Evolutionary conservation across 306 rosid genomes (phyloP), one percentile per base, ranked within the genome.

Genomic region (Erythrophleum fordii): DNA sequence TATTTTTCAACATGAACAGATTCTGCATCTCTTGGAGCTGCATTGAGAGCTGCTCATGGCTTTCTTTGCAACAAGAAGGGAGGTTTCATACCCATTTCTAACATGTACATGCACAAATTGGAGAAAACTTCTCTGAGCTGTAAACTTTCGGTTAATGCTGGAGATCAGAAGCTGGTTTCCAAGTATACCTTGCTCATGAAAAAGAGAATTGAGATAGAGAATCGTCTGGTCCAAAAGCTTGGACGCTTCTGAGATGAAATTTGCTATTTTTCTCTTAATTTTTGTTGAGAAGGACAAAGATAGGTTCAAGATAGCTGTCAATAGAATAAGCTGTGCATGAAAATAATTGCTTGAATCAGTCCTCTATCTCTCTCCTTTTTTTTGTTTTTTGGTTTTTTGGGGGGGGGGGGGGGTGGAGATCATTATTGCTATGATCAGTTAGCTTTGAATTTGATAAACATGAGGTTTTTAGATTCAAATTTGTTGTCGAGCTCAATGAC

Each of bases 1-100:
- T 46, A 31, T 11, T 80, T 39, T 77, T 83, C 17, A 53, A 81
- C 44, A 18, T 55, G 35, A 28, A 77, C 89, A 95, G 99, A 95
- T 93, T 95, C 99, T 5, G 98, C 99, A 59, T 95, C 98, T 3
- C 89, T 95, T 12, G 99, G 99, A 86, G 99, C 97, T 69, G 98
- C 99, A 5, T 48, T 93, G 87, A 91, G 99, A 83, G 99, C 97
- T 37, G 97, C 99, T 17, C 99, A 95, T 83, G 99, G 99, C 7
- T 95, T 94, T 97, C 77, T 90, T 1, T 95, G 99, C 91, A 78
- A 61, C 74, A 75, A 85, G 49, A 82, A 88, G 80, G 98, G 98
- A 3, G 68, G 87, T 59, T 91, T 88, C 78, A 74, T 95, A 73
- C 93, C 97, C 8, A 90, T 93, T 76, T 85, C 93, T 11, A 26